Conservation (phyloP, 208 protist genomes). For the Leishmania lainsoni region DNA sequence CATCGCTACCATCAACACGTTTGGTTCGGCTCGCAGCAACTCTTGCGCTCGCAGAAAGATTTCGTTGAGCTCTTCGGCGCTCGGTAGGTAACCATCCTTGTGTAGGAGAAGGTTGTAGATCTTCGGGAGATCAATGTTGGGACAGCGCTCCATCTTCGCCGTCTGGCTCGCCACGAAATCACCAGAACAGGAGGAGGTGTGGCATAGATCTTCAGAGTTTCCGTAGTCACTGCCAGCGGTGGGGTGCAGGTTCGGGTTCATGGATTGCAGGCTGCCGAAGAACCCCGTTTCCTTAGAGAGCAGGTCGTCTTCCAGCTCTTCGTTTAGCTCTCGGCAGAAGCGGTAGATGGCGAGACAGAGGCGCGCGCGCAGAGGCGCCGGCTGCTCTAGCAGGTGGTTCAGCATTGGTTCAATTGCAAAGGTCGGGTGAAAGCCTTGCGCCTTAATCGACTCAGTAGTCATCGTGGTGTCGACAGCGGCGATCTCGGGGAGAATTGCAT, state of each 20-base stretch:
- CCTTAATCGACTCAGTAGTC: constrained; percentile 19
- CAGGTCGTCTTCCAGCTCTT: constrained; percentile 81
- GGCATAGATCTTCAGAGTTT: not conserved
- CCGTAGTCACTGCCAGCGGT: constrained; percentile 1
- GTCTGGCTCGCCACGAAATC: not conserved
- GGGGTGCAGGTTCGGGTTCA: constrained; percentile 26
- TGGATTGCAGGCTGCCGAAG: constrained; percentile 37
- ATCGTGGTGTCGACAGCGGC: constrained; percentile 33
- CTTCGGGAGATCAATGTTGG: constrained; percentile 46
- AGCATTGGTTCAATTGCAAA: constrained; percentile 51
- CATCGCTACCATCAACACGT: constrained; percentile 96
- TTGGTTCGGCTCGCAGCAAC: constrained; percentile 92
- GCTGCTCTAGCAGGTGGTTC: constrained; percentile 48
- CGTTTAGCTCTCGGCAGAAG: constrained; percentile 62
- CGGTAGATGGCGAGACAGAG: constrained; percentile 73
- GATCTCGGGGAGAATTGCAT: constrained; percentile 32
- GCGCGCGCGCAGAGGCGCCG: constrained; percentile 56
- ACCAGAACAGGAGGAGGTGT: not conserved
- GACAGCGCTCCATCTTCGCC: constrained; percentile 25
- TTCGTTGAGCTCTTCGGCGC: constrained; percentile 75
- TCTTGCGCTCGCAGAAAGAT: constrained; percentile 69
- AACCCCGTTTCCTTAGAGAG: constrained; percentile 53
- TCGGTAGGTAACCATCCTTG: constrained; percentile 57
- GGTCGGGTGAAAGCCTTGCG: constrained; percentile 38
- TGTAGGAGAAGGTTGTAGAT: constrained; percentile 67